Evolutionary conservation across 2,329 filamentous ascomycete species (phyloP).

Genomic region (Colletotrichum horii): DNA sequence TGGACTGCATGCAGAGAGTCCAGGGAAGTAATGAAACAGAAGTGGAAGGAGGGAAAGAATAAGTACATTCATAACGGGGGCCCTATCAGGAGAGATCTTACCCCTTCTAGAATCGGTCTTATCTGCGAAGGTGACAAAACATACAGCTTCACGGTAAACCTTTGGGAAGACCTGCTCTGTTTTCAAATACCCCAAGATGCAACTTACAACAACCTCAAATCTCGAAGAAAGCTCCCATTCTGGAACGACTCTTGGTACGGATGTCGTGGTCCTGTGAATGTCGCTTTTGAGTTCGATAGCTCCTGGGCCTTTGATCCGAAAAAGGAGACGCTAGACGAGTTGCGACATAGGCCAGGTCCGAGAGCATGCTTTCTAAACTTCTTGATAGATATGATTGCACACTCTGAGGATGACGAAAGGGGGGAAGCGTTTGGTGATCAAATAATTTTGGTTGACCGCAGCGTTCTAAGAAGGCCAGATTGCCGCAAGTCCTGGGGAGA

Average conservation of each 20-base stretch:
- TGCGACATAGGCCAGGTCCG: neutral
- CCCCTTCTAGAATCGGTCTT: accelerated
- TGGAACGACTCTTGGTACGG: neutral
- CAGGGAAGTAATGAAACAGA: neutral
- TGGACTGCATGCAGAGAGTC: neutral
- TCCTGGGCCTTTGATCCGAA: neutral
- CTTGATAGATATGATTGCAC: neutral
- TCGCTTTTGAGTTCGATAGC: neutral
- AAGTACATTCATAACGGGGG: neutral
- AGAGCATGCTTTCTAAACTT: neutral
- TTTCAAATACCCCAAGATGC: neutral
- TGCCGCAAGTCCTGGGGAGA: too few species aligned
- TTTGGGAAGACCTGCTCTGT: accelerated
- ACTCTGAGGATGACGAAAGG: too few species aligned
- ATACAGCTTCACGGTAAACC: neutral
- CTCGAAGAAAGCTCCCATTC: neutral
- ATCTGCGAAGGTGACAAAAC: neutral
- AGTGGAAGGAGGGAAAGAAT: neutral
- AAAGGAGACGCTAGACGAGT: neutral
- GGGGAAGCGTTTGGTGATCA: too few species aligned
- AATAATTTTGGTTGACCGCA: neutral
- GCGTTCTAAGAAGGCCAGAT: neutral
- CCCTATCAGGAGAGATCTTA: neutral
- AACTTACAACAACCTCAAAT: accelerated
- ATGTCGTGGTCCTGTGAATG: neutral